These are phyloP conservation scores for Sclerotinia sclerotiorum DNA, from an alignment of 2,329 filamentous ascomycete genomes.

Conservation along the genomic window DNA sequence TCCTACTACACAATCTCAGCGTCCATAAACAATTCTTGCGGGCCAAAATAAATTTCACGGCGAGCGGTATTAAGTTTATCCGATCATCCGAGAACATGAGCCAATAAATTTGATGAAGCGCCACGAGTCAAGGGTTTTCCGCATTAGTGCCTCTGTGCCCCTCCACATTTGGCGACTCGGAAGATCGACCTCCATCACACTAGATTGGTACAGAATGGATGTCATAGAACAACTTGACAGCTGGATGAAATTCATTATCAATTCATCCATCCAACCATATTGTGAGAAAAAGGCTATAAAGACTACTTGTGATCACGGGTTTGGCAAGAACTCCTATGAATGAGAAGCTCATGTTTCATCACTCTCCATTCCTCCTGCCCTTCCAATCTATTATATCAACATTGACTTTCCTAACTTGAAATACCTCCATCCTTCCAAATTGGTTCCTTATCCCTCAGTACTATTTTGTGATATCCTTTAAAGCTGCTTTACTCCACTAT, in stretches of 20 bases:
- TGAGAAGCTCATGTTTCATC: background rate
- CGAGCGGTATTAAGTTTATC: background rate
- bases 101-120: background rate
- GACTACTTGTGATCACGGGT: background rate
- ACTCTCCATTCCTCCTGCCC: background rate
- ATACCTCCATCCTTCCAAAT: too few relatives aligned
- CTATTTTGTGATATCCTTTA: conserved; percentile 18
- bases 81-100: background rate
- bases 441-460: background rate
- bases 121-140: background rate
- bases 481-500: background rate
- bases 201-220: background rate
- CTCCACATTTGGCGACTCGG: conserved; percentile 11
- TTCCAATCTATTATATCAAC: background rate
- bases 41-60: conserved; percentile 20
- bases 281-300: background rate
- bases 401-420: background rate
- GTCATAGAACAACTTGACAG: background rate
- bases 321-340: background rate
- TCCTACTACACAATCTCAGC: background rate
- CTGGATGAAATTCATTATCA: background rate
- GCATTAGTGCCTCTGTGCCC: background rate
- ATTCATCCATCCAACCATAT: conserved; percentile 2
- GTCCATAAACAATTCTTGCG: background rate
- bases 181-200: conserved; percentile 12